Evolutionary conservation across 2,329 filamentous ascomycete genomes (phyloP).

Genomic region (Alternaria postmessia): DNA sequence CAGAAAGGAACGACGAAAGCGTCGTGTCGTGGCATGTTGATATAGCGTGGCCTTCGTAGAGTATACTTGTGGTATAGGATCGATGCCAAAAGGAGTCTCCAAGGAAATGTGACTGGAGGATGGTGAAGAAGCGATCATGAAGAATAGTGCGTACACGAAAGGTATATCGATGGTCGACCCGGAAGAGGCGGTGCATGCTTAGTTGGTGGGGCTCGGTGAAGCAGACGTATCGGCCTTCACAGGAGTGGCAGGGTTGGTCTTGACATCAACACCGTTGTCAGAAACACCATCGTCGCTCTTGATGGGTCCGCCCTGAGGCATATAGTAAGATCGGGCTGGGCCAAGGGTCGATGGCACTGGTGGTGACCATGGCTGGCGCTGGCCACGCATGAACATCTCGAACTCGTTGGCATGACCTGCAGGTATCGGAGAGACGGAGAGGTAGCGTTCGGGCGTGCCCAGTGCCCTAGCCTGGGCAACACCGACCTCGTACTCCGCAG

Average conservation of each 20-base stretch:
- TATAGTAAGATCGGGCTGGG: conserved; percentile 41
- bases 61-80: conserved; percentile 24
- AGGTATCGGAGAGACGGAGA: conserved; percentile 45
- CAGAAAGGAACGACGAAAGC: conserved; percentile 27
- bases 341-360: conserved; percentile 46
- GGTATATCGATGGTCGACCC: conserved; percentile 16
- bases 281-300: conserved; percentile 41
- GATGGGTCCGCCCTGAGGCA: conserved; percentile 34
- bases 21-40: conserved; percentile 19
- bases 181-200: conserved; percentile 12
- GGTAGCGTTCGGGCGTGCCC: conserved; percentile 45
- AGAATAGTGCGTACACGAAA: conserved; percentile 41
- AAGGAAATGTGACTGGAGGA: conserved; percentile 32
- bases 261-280: conserved; percentile 40
- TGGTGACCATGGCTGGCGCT: conserved; percentile 47
- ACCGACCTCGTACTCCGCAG: conserved; percentile 79
- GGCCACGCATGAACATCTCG: conserved; percentile 48
- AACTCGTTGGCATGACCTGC: conserved; percentile 48
- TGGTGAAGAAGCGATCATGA: conserved; percentile 40
- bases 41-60: conserved; percentile 22
- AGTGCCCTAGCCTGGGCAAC: conserved; percentile 50
- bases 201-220: conserved; percentile 44
- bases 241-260: conserved; percentile 47
- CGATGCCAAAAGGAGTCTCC: conserved; percentile 29
- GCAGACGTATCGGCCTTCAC: conserved; percentile 38